A percentile compares a stretch with the other conserved stretches of the same genome.
phyloP scores from a whole-genome alignment of 176 grass and related monocot genomes.

The Oryza meridionalis region DNA sequence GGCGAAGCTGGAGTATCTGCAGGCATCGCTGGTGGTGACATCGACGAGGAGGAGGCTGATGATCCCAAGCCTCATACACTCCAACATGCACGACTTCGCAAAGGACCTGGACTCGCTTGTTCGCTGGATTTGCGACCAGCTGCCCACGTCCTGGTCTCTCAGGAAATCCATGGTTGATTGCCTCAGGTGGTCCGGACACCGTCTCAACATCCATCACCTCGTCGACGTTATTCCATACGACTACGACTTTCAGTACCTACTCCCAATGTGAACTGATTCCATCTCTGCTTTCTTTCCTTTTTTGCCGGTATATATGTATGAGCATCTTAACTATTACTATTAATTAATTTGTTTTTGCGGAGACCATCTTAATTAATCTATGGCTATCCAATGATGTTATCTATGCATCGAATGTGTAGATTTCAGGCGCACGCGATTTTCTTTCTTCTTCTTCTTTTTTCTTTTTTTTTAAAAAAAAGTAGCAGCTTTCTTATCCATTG shows the following conservation, averaged over 20 bases:
- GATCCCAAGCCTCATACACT: slow-evolving; percentile 70
- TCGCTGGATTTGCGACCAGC: slow-evolving; percentile 78
- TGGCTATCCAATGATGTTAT: too few species aligned
- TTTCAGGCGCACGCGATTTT: too few species aligned
- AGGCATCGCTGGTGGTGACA: slow-evolving; percentile 82
- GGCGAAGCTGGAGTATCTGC: slow-evolving; percentile 86
- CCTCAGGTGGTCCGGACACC: slow-evolving; percentile 5
- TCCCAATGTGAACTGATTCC: slow-evolving; percentile 52
- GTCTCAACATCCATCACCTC: slow-evolving; percentile 38
- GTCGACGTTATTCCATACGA: slow-evolving; percentile 62
- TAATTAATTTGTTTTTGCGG: too few species aligned
- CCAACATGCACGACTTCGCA: slow-evolving; percentile 71
- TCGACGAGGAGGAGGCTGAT: slow-evolving; percentile 59
- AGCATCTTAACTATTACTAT: too few species aligned
- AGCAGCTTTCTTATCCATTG: too few species aligned
- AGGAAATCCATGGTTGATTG: slow-evolving; percentile 90
- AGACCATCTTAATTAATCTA: too few species aligned
- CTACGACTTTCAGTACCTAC: slow-evolving; percentile 80
- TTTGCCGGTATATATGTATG: too few species aligned
- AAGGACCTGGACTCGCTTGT: slow-evolving; percentile 65
- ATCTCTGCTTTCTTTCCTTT: not conserved
- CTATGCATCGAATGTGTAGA: too few species aligned
- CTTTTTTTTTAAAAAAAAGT: too few species aligned
- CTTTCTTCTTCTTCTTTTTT: too few species aligned
- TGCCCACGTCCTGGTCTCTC: slow-evolving; percentile 87